Conservation (phyloP, 345 rosid genomes). For the Jatropha curcas region DNA sequence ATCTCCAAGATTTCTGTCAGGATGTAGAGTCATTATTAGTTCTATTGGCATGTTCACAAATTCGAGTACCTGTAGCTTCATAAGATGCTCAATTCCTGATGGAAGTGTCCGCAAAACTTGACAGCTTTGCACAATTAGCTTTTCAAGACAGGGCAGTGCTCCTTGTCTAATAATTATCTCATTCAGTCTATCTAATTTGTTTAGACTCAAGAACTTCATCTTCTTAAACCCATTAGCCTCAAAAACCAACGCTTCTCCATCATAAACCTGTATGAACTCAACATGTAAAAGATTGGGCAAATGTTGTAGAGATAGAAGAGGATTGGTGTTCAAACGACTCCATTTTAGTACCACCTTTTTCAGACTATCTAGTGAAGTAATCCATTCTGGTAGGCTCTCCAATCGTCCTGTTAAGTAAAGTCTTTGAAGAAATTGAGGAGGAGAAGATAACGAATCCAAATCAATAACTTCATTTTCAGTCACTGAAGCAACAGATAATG, state of each 20-base stretch:
- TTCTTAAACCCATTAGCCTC: slow-evolving; percentile 31
- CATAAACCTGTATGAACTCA: slow-evolving; percentile 31
- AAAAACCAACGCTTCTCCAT: slow-evolving; percentile 24
- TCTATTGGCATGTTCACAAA: not conserved
- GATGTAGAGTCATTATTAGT: not conserved
- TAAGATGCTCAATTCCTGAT: not conserved
- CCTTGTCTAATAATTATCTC: slow-evolving; percentile 20
- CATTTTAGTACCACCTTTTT: slow-evolving; percentile 23
- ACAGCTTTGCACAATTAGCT: not conserved
- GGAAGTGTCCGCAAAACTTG: not conserved
- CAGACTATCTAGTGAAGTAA: slow-evolving; percentile 24
- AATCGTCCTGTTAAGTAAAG: slow-evolving; percentile 37
- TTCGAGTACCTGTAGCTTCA: not conserved
- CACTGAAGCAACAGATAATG: slow-evolving; percentile 16
- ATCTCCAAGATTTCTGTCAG: not conserved
- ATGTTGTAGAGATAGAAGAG: slow-evolving; percentile 23
- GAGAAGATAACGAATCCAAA: slow-evolving; percentile 22
- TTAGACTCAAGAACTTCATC: slow-evolving; percentile 31
- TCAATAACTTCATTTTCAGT: slow-evolving; percentile 27
- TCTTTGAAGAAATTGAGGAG: slow-evolving; percentile 35
- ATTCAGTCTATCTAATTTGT: slow-evolving; percentile 28
- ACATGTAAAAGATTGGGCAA: slow-evolving; percentile 39
- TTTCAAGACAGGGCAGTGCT: slow-evolving; percentile 21
- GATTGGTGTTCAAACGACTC: slow-evolving; percentile 29
- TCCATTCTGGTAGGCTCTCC: slow-evolving; percentile 31